Percentiles rank a stretch among this genome's conserved stretches.
Conservation (phyloP, 768 basidiomycete species). For the Lactifluus volemus region DNA sequence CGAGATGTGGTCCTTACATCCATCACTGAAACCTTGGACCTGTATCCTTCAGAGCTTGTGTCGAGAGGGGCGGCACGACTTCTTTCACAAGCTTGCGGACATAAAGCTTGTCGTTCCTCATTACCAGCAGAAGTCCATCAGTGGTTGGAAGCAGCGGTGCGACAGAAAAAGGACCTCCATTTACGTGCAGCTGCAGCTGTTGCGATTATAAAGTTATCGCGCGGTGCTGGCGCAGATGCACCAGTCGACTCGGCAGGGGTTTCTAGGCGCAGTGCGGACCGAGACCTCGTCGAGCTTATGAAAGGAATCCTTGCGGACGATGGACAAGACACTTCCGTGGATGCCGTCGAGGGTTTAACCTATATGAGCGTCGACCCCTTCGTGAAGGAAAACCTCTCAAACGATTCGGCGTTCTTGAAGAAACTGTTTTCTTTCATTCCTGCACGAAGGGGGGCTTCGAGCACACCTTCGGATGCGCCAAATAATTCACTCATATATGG, state of each 20-base stretch:
- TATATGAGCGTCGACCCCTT: slow-evolving; percentile 57
- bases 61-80: slow-evolving; percentile 61
- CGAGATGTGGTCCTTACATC: slow-evolving; percentile 55
- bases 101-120: slow-evolving; percentile 59
- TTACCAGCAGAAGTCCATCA: slow-evolving; percentile 46
- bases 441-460: slow-evolving; percentile 15
- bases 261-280: slow-evolving; percentile 4
- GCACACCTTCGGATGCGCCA: slow-evolving; percentile 21
- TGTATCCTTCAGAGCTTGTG: slow-evolving; percentile 42
- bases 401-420: slow-evolving; percentile 42
- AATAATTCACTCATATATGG: slow-evolving; percentile 66
- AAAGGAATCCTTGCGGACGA: slow-evolving; percentile 23
- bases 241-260: slow-evolving; percentile 9
- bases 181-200: slow-evolving; percentile 59
- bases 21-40: slow-evolving; percentile 62
- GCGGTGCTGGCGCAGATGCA: slow-evolving; percentile 45
- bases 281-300: slow-evolving; percentile 21
- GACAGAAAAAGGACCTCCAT: slow-evolving; percentile 34
- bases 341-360: slow-evolving; percentile 76
- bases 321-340: slow-evolving; percentile 32
- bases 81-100: slow-evolving; percentile 65
- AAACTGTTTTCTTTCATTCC: slow-evolving; percentile 30
- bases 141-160: slow-evolving; percentile 62
- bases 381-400: slow-evolving; percentile 52
- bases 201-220: slow-evolving; percentile 70